Percentiles rank a stretch among this genome's conserved stretches.
These are phyloP conservation scores for Mercurialis annua DNA, from an alignment of 345 rosid genomes.

Conservation along the genomic window DNA sequence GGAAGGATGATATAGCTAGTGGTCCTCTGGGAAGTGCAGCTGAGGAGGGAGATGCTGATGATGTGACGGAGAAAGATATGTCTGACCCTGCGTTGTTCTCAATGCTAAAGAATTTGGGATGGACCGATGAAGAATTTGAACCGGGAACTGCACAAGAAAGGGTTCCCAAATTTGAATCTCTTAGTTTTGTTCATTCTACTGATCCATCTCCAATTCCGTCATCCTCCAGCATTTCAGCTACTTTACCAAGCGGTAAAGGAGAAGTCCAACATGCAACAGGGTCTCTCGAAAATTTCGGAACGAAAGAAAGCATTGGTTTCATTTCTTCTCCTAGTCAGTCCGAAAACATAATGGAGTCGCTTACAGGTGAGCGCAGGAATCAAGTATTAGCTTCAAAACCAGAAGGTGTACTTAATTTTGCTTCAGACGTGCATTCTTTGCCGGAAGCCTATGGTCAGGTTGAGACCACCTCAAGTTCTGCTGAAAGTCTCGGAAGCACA, in stretches of 20 bases:
- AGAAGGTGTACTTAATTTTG: constrained; percentile 27
- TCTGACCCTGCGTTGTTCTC: constrained; percentile 49
- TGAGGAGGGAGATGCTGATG: constrained; percentile 37
- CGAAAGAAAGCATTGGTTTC: constrained; percentile 15
- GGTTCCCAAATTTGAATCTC: constrained; percentile 23
- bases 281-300: constrained; percentile 14
- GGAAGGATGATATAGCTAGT: constrained; percentile 16
- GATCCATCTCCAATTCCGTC: constrained; percentile 9
- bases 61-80: constrained; percentile 57
- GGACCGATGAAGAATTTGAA: constrained; percentile 49
- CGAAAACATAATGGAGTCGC: constrained; percentile 40
- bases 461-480: not conserved
- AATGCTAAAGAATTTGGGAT: constrained; percentile 51
- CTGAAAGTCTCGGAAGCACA: constrained; percentile 12
- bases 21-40: constrained; percentile 24
- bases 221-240: constrained; percentile 15
- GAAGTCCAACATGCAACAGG: constrained; percentile 45
- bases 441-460: constrained; percentile 15
- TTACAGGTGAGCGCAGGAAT: constrained; percentile 39
- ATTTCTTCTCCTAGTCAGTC: constrained; percentile 25
- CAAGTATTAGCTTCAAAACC: constrained; percentile 29
- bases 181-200: constrained; percentile 27
- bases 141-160: constrained; percentile 19
- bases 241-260: constrained; percentile 39
- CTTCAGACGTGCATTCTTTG: constrained; percentile 16